Evolutionary conservation across 164 flowering plant species (phyloP).

Genomic region (Akebia trifoliata): DNA sequence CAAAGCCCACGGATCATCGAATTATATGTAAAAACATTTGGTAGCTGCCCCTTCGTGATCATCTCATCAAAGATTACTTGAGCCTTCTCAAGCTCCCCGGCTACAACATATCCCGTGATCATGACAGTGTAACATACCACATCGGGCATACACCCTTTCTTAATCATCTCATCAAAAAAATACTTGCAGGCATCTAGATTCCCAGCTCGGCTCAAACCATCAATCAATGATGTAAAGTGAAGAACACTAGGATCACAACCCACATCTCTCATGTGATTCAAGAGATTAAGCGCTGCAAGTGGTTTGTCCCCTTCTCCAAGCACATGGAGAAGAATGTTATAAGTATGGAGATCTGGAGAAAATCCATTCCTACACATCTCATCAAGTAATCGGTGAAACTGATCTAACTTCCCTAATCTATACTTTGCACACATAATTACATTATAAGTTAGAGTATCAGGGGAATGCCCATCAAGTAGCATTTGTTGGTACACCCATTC

Average conservation of each 20-base stretch:
- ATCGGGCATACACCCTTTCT: constrained; percentile 66
- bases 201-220: constrained; percentile 89
- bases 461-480: constrained; percentile 48
- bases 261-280: constrained; percentile 73
- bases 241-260: constrained; percentile 63
- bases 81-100: constrained; percentile 70
- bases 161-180: constrained; percentile 71
- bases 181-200: constrained; percentile 72
- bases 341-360: constrained; percentile 78
- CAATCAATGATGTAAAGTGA: constrained; percentile 85
- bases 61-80: constrained; percentile 59
- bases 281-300: constrained; percentile 59
- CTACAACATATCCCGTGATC: constrained; percentile 65
- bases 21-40: constrained; percentile 85
- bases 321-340: constrained; percentile 70
- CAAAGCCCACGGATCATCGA: constrained; percentile 95
- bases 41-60: constrained; percentile 62
- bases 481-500: constrained; percentile 89
- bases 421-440: constrained; percentile 58
- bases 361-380: constrained; percentile 64
- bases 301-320: constrained; percentile 75
- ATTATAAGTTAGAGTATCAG: constrained; percentile 78
- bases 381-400: constrained; percentile 60
- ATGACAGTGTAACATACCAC: constrained; percentile 87
- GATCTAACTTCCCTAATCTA: constrained; percentile 63